Evolutionary conservation across 495 filamentous ascomycete genomes (phyloP), one percentile per base, ranked within the genome.

Genomic region (Tirmania nivea): DNA sequence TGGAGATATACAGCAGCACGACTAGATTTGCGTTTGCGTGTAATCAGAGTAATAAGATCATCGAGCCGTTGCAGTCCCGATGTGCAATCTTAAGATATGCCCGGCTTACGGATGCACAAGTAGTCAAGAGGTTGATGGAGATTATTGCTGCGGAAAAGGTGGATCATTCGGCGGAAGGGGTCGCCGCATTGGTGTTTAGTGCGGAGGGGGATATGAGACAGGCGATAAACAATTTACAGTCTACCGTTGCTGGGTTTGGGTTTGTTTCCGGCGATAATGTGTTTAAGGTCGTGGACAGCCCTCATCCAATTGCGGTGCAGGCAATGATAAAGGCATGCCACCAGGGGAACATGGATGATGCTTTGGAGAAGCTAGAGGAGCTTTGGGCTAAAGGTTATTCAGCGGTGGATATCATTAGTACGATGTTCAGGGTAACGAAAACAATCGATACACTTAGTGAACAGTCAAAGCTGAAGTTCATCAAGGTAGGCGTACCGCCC

Each of bases 161-260:
- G 45, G 73, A 94, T 61, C 81, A 86, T 66, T 86, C 79, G 16
- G 92, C 96, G 59, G 90, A 99, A 66, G 90, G 90, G 8, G 74
- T 96, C 48, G 90, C 92, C 0, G 90, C 92, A 35, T 73, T 99
- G 25, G 86, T 97, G 0, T 99, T 99, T 70, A 87, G 81, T 54
- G 90, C 90, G 6, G 90, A 99, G 69, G 90, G 92, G 35, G 90
- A 99, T 68, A 99, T 99, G 90, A 78, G 90, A 39, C 90, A 99
- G 68, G 90, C 90, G 10, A 94, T 99, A 73, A 99, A 99, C 68
- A 99, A 99, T 62, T 69, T 99, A 61, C 90, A 99, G 68, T 90
- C 83, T 63, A 99, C 92, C 0, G 75, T 69, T 63, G 87, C 89
- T n/a, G 90, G 90, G 9, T 96, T 95, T 66, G 92, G 89, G 0